Evolutionary conservation across 2,329 filamentous ascomycete genomes (phyloP), one percentile per base, ranked within the genome.

Genomic region (Cytospora piceae): DNA sequence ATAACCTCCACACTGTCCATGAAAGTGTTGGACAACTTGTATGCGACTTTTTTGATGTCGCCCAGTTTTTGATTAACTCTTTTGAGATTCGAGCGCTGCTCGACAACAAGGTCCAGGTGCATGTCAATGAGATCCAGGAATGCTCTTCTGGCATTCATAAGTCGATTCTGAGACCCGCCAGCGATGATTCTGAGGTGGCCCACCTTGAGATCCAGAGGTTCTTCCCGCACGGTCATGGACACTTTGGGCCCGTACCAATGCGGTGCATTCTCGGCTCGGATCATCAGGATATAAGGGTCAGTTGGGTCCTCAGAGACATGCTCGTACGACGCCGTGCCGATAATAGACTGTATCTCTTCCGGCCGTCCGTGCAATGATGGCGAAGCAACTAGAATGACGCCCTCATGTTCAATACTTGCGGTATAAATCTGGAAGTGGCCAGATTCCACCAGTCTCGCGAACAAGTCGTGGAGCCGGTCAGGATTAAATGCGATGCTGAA

Each of bases 1-100:
- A 99, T 95, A 69, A 92, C 93, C 75, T 96, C 93, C 54, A 99
- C 95, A 74, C 93, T 97, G 77, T 98, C 94, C 93, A 99, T 97
- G 78, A 99, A 98, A 8, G 93, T 93, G 78, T 97, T 98, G 60
- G 93, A 97, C 53, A 99, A 84, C 77, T 96, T 97, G 82, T 96
- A 98, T 3, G 94, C 93, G 2, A 96, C 96, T 75, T 94, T 93
- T 72, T 96, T 94, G 72, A 97, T 97, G 75, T 96, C 96, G 72
- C 93, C 94, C 69, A 99, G 81, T 75, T 96, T 91, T 59, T 89
- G 82, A 74, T 98, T 96, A 71, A 99, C 95, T 71, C 96, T 92
- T 69, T 92, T 91, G 49, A 99, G 84, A 74, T 97, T 98, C 24
- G 95, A 96, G 70, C 95, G 87, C 73, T 96, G 92, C 75, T 98